Evolutionary conservation across 1,284 basidiomycete species (phyloP).

Genomic region (Termitomyces sp.): DNA sequence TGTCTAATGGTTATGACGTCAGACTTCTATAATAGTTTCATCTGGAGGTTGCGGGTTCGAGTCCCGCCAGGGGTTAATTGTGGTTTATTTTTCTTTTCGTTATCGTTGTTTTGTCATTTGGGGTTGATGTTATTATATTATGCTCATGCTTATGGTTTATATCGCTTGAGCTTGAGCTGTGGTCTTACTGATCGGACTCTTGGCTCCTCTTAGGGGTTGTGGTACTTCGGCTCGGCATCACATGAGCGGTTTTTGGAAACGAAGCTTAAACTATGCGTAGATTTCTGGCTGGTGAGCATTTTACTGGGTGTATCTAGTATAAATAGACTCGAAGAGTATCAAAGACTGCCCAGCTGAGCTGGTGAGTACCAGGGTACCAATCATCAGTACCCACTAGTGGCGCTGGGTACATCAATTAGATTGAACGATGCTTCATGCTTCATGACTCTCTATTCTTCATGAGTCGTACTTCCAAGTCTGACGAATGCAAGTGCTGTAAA

Average conservation of each 20-base stretch:
- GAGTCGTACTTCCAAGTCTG: slow-evolving; percentile 3
- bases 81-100: background rate
- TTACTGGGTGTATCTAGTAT: slow-evolving; percentile 7
- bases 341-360: background rate
- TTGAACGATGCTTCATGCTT: background rate
- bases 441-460: background rate
- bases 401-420: slow-evolving; percentile 26
- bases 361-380: background rate
- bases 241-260: background rate
- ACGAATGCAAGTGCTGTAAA: slow-evolving; percentile 1
- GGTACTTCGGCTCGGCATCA: too few relatives aligned
- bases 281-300: slow-evolving; percentile 11
- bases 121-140: too few relatives aligned
- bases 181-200: too few relatives aligned
- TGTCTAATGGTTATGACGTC: slow-evolving; percentile 66
- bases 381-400: slow-evolving; percentile 24
- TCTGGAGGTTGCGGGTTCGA: slow-evolving; percentile 67
- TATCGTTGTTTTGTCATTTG: too few relatives aligned
- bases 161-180: too few relatives aligned
- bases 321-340: background rate
- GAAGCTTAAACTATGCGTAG: background rate
- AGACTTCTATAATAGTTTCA: slow-evolving; percentile 45
- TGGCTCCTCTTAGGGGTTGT: too few relatives aligned
- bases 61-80: slow-evolving; percentile 50
- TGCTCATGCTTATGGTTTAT: too few relatives aligned